Conservation (phyloP, 768 basidiomycete genomes). For the Boletus sp. region DNA sequence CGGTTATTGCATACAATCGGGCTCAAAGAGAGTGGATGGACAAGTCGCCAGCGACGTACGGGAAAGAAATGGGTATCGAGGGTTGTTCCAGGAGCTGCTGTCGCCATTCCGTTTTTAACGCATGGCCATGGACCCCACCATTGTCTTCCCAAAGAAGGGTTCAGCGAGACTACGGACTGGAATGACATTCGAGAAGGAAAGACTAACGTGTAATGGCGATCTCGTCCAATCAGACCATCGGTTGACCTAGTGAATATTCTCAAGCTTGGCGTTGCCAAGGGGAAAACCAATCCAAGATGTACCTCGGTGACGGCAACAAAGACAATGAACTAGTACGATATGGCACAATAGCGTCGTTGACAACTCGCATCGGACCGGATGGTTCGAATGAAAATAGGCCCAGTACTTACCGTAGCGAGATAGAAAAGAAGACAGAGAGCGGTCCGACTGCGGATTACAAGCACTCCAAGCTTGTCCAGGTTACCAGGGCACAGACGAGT, state of each 20-base stretch:
- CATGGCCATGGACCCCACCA: not conserved
- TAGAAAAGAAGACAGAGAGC: not conserved
- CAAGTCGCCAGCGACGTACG: constrained; percentile 20
- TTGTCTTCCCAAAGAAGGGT: constrained; percentile 19
- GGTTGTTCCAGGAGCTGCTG: not conserved
- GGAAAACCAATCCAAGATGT: not conserved
- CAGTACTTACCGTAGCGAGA: not conserved
- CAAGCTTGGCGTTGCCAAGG: not conserved
- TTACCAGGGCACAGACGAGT: not conserved
- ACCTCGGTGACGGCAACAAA: constrained; percentile 3
- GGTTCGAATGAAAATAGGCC: not conserved
- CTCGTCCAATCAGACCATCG: not conserved
- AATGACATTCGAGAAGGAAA: not conserved
- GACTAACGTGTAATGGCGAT: not conserved
- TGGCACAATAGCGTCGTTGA: not conserved
- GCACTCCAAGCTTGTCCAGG: not conserved
- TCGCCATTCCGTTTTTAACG: not conserved
- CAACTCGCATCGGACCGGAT: not conserved
- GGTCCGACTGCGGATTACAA: not conserved
- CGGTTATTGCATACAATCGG: not conserved
- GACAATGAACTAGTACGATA: constrained; percentile 1
- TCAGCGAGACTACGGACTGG: no score
- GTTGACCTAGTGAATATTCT: not conserved
- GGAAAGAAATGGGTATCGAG: constrained; percentile 4
- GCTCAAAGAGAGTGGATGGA: constrained; percentile 4